Conservation (phyloP, 1,284 basidiomycete genomes). For the Porogramme epimiltina region DNA sequence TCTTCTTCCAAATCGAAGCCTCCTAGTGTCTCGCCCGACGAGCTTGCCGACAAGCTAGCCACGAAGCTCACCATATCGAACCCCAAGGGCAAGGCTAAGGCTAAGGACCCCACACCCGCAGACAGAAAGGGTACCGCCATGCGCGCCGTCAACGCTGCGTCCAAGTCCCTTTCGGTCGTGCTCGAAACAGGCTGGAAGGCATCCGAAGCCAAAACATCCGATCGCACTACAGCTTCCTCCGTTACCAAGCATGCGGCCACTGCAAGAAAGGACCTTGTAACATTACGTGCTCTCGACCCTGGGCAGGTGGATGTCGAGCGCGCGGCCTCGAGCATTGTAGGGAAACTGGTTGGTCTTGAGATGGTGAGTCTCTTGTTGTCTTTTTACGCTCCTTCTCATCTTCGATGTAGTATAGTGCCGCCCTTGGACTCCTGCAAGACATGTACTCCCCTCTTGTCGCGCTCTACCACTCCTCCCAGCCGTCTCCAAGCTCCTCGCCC, state of each 20-base stretch:
- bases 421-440: conserved; percentile 44
- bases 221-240: conserved; percentile 29
- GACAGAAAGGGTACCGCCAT: conserved; percentile 43
- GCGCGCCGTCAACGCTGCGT: conserved; percentile 61
- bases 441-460: conserved; percentile 47
- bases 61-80: conserved; percentile 27
- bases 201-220: conserved; percentile 27
- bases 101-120: conserved; percentile 12
- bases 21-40: conserved; percentile 17
- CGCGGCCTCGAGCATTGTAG: conserved; percentile 63
- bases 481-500: conserved; percentile 17
- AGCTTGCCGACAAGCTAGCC: conserved; percentile 26
- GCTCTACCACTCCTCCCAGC: conserved; percentile 24
- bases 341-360: conserved; percentile 65
- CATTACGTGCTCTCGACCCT: conserved; percentile 46
- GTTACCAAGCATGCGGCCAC: conserved; percentile 33
- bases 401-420: conserved; percentile 50
- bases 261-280: conserved; percentile 41
- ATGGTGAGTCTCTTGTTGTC: conserved; percentile 47
- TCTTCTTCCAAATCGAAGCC: conserved; percentile 13
- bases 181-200: conserved; percentile 63
- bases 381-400: conserved; percentile 6
- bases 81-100: conserved; percentile 21
- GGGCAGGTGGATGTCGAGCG: conserved; percentile 69
- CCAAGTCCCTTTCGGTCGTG: conserved; percentile 54